Conservation (phyloP, 2,329 filamentous ascomycete genomes). For the Xylariaceae sp. region DNA sequence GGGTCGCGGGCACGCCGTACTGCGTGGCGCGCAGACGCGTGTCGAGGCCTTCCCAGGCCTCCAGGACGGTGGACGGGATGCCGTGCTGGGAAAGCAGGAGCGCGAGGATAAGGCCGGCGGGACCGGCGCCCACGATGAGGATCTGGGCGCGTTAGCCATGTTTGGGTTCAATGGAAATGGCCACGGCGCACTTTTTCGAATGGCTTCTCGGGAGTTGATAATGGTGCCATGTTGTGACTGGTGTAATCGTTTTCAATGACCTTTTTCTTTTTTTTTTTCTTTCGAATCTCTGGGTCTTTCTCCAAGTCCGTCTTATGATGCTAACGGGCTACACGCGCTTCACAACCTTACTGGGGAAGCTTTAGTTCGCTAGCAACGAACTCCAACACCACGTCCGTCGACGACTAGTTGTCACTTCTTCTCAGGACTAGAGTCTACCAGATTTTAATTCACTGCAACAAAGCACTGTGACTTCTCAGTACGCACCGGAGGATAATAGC, state of each 20-base stretch:
- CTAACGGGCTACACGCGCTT: too few relatives aligned
- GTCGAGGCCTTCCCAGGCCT: constrained; percentile 1
- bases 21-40: constrained; percentile 2
- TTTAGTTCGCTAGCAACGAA: too few relatives aligned
- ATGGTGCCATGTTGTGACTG: too few relatives aligned
- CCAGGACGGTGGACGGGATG: neutral
- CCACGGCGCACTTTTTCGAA: neutral
- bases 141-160: neutral
- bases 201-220: neutral
- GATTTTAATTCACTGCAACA: too few relatives aligned
- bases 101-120: constrained; percentile 1
- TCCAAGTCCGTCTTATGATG: too few relatives aligned
- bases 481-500: too few relatives aligned
- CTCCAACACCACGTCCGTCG: neutral
- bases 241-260: too few relatives aligned
- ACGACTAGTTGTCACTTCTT: neutral
- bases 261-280: too few relatives aligned
- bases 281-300: too few relatives aligned
- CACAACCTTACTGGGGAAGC: too few relatives aligned
- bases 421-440: too few relatives aligned
- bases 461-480: too few relatives aligned
- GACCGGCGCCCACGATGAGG: constrained; percentile 2
- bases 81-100: neutral
- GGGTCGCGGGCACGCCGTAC: constrained; percentile 1
- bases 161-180: neutral